Base-by-base conservation (phyloP, 257 asterid genomes). In the Solanum paucissectum region DNA sequence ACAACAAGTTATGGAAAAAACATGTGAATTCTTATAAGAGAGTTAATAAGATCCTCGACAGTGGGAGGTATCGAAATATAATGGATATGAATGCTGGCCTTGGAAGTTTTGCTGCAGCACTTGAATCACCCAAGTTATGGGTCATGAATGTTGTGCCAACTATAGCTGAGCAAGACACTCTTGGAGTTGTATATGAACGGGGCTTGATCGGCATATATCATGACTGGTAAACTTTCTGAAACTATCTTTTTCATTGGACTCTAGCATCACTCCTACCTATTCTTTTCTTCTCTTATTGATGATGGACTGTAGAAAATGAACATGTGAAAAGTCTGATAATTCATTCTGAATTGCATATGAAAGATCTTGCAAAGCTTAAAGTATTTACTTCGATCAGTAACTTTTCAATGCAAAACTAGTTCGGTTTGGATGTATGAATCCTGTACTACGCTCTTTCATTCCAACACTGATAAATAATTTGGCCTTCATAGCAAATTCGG, bases 51-150 rank as follows among this genome's bases (percentile, higher is more conserved):
- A 83, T 91, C 73, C 90, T 91, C 13, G 89, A 84, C 33, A 83
- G 83, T 16, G 89, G 89, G 55, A 89, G 93, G 55, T 92, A 92
- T 25, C 91, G 90, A 71, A 92, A 92, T 60, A 79, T 92, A 36
- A 86, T 92, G 92, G 94, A 92, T 81, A 92, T 92, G 94, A 92
- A 92, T 89, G 92, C 94, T 49, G 92, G 91, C 52, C 73, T 90
- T 18, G 94, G 94, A 44, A 88, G 94, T 86, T 92, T 92, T 79
- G 93, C 94, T 25, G 94, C 94, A 33, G 92, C 88, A 4, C 69
- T 92, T 58, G 91, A 91, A 33, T 88, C 92, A 6, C 83, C 92
- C 14, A 90, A 86, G 76, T 40, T 91, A 46, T 92, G 94, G 93
- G 93, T 90, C 68, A 92, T 92, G 94, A 91, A 91, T 72, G 94